Evolutionary conservation across 495 filamentous ascomycete species (phyloP), one percentile per base, ranked within the genome.

Genomic region (Aspergillus campestris): DNA sequence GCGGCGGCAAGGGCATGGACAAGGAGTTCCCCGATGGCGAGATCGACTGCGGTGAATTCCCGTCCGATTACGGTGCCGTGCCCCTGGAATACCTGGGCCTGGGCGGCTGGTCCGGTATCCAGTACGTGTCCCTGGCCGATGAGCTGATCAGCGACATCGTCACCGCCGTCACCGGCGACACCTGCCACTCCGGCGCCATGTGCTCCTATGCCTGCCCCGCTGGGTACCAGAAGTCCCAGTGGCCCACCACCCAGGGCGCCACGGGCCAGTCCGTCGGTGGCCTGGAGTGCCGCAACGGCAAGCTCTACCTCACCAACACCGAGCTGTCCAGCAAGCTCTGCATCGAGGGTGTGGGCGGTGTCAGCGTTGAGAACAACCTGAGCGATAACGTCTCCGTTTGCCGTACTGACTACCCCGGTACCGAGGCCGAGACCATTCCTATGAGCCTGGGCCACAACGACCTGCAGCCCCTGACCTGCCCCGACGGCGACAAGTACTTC

Each of bases 201-300:
- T 96, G 92, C 75, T 95, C 90, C 5, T 98, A 97, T 57, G 87
- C 85, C 41, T 98, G 92, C 71, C 90, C 92, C 6, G 59, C 82
- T 37, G 90, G 90, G 42, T 96, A 89, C 71, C 82, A 90, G 56
- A 96, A 96, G 77, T 77, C 82, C 33, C 90, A 97, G 65, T 98
- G 89, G 89, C 92, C 94, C 31, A 56, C 48, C 24, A 75, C 61
- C 28, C 92, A 97, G 71, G 94, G 92, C 32, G 54, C 65, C 34
- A 88, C 84, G 38, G 84, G 83, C 30, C 84, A 97, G 70, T 95
- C 89, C 32, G 75, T 94, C 36, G 92, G 92, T 66, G 92, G 92
- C 52, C 67, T 98, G 24, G 73, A 78, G 58, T 98, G 92, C 79
- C 53, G 59, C 31, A 60, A 77, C 47, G 86, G 86, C 47, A 87